Evolutionary conservation across 2,329 filamentous ascomycete species (phyloP), one percentile per base, ranked within the genome.

Genomic region (Colletotrichum australisinense): DNA sequence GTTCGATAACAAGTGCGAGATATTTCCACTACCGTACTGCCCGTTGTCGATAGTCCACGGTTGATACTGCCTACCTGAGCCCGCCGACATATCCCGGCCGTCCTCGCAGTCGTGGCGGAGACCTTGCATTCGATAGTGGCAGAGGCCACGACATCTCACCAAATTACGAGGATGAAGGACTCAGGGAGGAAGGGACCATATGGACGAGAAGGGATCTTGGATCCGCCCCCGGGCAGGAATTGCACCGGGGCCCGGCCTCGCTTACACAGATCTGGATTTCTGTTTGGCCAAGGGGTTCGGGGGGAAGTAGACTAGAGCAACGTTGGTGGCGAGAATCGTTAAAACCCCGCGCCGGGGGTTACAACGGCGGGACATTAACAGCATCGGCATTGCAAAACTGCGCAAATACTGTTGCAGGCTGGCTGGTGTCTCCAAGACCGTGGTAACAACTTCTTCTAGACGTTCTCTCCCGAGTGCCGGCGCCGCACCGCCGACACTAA

Each of bases 341-440:
- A n/a, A 32, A 57, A 46, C 66, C 57, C 66, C 46, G 46, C 49
- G 57, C 22, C 38, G 56, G 46, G 24, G 28, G 58, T 63, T 63
- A 24, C 58, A 57, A 42, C 32, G 57, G 58, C 32, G 28, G 35
- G 46, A 46, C 35, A 46, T 49, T 22, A 28, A 30, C 65, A 62
- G 62, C 42, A 35, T 62, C 65, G 56, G 65, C 42, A 67, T 26
- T 67, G 22, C 4, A 32, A 38, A 24, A 28, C 19, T 49, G 42
- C 16, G 14, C 26, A 28, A 3, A 8, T 32, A 32, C 30, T 32
- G 30, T 24, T 55, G 63, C 19, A 49, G 8, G 19, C 7, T n/a
- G 12, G 55, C 46, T 49, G 8, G 53, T 9, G 28, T 19, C 19
- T 35, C 55, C 63, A 30, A 22, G 24, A 32, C 53, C 63, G 8